Base-by-base conservation (phyloP, 257 asterid genomes). In the Jacaranda copaia region DNA sequence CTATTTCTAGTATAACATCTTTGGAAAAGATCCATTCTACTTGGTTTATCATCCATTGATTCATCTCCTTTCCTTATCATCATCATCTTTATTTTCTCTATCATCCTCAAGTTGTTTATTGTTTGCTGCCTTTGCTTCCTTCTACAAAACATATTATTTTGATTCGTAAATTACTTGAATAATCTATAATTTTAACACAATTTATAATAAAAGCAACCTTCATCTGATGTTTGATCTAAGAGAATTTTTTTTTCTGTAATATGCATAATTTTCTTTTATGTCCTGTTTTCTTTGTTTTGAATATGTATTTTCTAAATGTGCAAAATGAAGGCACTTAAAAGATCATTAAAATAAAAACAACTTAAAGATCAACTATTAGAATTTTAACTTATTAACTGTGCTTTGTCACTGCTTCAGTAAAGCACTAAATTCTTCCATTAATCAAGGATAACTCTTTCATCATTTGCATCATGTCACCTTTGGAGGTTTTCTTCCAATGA, bases 1-100 rank as follows among this genome's bases (percentile, higher is more conserved):
- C 43, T 58, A 42, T 72, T 48, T 58, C 55, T 32, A 18, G 77
- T 15, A 40, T 53, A 72, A 42, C 76, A 72, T 56, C 55, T 72
- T 18, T 32, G 55, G 38, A 72, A 72, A 13, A 56, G 51, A 53
- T 72, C 55, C 1, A 40, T 20, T 39, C 76, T 72, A 16, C 32
- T 25, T 11, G 12, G 1, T 8, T 53, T 18, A 9, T 71, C 76
- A 8, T 1, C 16, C 38, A 15, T n/a, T 25, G 1, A 1, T 25
- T 25, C 2, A 25, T 25, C 3, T 15, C 32, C 8, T 35, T 15
- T 49, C 64, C 14, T n/a, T n/a, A 25, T 25, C 32, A 25, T 25
- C 32, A 25, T 25, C 32, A 0, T 25, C 46, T 5, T 38, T 51
- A 3, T 40, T 18, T 0, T 25, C 5, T 19, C 3, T 56, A 72